phyloP scores from a whole-genome alignment of 2,329 filamentous ascomycete genomes.

The Akanthomyces dipterigenus region DNA sequence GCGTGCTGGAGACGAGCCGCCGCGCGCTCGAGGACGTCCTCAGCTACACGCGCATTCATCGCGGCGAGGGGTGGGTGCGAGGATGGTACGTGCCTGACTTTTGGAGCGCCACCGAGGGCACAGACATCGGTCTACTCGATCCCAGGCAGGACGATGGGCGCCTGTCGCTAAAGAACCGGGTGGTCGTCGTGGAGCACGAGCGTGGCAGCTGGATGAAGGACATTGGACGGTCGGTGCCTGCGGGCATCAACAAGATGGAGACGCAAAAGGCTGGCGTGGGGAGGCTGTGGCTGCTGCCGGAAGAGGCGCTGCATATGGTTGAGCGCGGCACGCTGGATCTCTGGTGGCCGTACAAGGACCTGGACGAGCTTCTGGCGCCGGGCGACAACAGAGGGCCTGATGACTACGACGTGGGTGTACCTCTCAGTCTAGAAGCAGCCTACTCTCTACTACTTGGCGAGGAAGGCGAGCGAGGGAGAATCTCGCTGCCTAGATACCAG shows the following conservation, averaged over 20 bases:
- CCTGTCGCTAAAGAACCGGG: slow-evolving; percentile 36
- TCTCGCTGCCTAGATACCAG: slow-evolving; percentile 71
- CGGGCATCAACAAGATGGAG: slow-evolving; percentile 38
- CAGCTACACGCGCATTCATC: slow-evolving; percentile 67
- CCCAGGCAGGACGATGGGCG: slow-evolving; percentile 19
- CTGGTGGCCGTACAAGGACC: slow-evolving; percentile 63
- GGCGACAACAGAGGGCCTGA: slow-evolving; percentile 22
- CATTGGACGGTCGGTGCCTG: slow-evolving; percentile 61
- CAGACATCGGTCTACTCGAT: background rate
- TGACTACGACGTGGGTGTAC: slow-evolving; percentile 59
- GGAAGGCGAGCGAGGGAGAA: slow-evolving; percentile 53
- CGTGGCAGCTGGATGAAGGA: slow-evolving; percentile 66
- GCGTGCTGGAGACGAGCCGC: slow-evolving; percentile 72
- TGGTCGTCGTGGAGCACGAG: slow-evolving; percentile 65
- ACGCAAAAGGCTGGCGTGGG: slow-evolving; percentile 41
- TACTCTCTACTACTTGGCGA: slow-evolving; percentile 78
- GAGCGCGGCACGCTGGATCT: slow-evolving; percentile 84
- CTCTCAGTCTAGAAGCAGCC: slow-evolving; percentile 83
- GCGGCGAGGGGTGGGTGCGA: slow-evolving; percentile 56
- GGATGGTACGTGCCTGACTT: slow-evolving; percentile 68
- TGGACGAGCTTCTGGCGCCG: slow-evolving; percentile 39
- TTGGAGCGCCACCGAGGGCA: slow-evolving; percentile 29
- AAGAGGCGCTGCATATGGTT: slow-evolving; percentile 84
- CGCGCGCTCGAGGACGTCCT: slow-evolving; percentile 86
- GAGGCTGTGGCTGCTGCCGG: slow-evolving; percentile 76